Percentiles rank a stretch among this genome's conserved stretches.
phyloP scores from a whole-genome alignment of 306 rosid genomes.

The Pachyrhizus erosus region DNA sequence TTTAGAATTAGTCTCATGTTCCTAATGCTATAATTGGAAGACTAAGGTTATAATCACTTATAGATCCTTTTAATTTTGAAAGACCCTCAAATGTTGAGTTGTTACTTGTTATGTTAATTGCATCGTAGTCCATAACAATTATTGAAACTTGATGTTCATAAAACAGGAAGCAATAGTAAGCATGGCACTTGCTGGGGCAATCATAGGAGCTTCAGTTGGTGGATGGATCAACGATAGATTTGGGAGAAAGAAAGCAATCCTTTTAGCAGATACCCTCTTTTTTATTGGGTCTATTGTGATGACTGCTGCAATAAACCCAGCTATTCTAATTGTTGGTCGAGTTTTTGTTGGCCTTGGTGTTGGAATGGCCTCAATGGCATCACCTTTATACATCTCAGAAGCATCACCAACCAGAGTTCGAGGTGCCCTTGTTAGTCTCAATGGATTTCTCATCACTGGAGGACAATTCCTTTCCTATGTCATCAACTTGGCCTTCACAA shows the following conservation, averaged over 20 bases:
- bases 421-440: constrained; percentile 74
- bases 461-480: constrained; percentile 75
- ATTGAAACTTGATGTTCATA: background rate
- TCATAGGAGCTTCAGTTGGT: constrained; percentile 69
- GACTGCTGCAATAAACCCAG: constrained; percentile 50
- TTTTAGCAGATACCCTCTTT: constrained; percentile 60
- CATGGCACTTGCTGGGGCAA: constrained; percentile 71
- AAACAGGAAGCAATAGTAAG: constrained; percentile 75
- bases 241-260: constrained; percentile 56
- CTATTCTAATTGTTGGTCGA: constrained; percentile 56
- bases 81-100: background rate
- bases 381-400: constrained; percentile 75
- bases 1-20: no score
- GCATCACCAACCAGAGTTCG: constrained; percentile 72
- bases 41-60: background rate
- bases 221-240: constrained; percentile 66
- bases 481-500: constrained; percentile 71
- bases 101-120: background rate
- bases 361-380: constrained; percentile 77
- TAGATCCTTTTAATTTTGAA: background rate
- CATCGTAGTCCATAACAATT: background rate
- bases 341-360: constrained; percentile 70
- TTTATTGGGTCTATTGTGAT: constrained; percentile 59
- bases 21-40: background rate
- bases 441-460: constrained; percentile 72